Evolutionary conservation across 768 basidiomycete species (phyloP).

Genomic region (Leccinum truebloodii): DNA sequence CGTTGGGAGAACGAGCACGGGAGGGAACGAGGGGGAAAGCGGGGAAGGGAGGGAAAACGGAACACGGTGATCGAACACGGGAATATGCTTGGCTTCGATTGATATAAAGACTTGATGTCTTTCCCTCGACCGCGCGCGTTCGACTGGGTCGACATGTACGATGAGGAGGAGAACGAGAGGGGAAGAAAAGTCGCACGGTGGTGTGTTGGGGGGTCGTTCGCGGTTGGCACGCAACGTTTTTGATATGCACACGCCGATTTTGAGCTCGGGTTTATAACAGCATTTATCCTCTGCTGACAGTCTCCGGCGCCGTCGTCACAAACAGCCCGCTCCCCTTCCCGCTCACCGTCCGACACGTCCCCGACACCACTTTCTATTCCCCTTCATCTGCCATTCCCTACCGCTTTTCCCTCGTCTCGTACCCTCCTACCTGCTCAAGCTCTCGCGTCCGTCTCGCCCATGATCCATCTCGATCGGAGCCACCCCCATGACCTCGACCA

Average conservation of each 20-base stretch:
- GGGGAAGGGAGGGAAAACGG: constrained; percentile 1
- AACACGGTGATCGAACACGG: constrained; percentile 16
- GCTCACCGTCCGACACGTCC: constrained; percentile 6
- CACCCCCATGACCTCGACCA: constrained; percentile 43
- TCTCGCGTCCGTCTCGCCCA: constrained; percentile 22
- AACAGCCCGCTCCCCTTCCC: not conserved
- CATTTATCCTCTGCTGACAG: constrained; percentile 20
- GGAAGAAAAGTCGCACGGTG: constrained; percentile 32
- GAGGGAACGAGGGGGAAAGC: not conserved
- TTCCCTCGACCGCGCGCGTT: too few relatives aligned
- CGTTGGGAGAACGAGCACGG: not conserved
- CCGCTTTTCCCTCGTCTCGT: not conserved
- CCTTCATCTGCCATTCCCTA: not conserved
- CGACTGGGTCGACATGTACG: not conserved
- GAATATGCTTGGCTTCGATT: constrained; percentile 18
- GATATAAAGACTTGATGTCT: constrained; percentile 11
- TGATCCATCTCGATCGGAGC: constrained; percentile 59
- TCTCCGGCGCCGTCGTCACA: constrained; percentile 3
- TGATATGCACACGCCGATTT: constrained; percentile 37
- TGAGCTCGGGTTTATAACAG: constrained; percentile 34
- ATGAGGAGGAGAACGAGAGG: constrained; percentile 7
- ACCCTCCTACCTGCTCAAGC: not conserved
- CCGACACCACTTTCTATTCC: not conserved
- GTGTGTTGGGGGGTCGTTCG: constrained; percentile 14
- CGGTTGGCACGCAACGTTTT: constrained; percentile 28